Evolutionary conservation across 1,139 yeast genomes (phyloP), one percentile per base, ranked within the genome.

Genomic region (Candida sp.): DNA sequence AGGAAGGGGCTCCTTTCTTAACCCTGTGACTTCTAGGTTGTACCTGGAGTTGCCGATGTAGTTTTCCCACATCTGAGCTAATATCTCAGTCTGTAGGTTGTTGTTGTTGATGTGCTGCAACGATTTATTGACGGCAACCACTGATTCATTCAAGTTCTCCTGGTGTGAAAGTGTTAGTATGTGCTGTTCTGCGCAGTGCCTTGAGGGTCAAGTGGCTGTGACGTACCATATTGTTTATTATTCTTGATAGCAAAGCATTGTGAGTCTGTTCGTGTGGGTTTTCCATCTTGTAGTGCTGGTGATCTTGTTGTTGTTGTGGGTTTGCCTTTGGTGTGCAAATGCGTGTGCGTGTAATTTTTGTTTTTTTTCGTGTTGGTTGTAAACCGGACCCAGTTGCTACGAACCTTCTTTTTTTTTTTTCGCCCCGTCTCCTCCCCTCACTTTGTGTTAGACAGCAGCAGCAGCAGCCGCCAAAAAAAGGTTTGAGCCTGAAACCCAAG

Each of bases 191-290:
- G 17, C 2, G 17, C 17, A 17, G 17, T 17, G 17, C 17, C 17
- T 17, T 17, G 17, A 2, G 17, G 17, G 17, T 17, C 1, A 2
- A 17, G 2, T 17, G 17, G 17, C 17, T 4, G 27, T 5, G 2
- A 80, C 89, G 42, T 76, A 84, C 91, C 68, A 90, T 84, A 59
- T 90, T 90, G 64, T 82, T 84, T 50, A 89, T 85, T 35, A 91
- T 89, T 56, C 97, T 83, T 26, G 91, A 81, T 52, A 90, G 76
- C 41, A 91, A 75, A 17, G 92, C 92, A 56, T 84, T 87, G 63
- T 92, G 97, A 6, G 85, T 90, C 63, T 88, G 90, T 61, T 90
- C 96, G 63, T 91, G 96, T 3, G 97, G 98, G 62, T 91, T 91
- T 70, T 90, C 94, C 96, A 90, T 88, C 1, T 26, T 38, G 31